Conservation (phyloP, 2,329 filamentous ascomycete genomes). For the Sporothrix curviconia region DNA sequence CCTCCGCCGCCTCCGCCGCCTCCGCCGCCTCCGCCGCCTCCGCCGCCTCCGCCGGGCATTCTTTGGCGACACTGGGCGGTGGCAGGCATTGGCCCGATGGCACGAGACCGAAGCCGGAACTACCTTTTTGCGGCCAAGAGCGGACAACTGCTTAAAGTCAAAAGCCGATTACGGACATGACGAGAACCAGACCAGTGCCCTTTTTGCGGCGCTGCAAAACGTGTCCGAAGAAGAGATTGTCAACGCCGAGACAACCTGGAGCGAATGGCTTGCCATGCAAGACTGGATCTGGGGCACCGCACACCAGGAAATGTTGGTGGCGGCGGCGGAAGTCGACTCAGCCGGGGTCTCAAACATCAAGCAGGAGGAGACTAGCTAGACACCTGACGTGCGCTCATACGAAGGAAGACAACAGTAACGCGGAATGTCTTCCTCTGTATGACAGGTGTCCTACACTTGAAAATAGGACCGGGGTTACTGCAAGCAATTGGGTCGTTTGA, state of each 20-base stretch:
- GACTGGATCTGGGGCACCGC: conserved; percentile 93
- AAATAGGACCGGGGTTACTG: no score
- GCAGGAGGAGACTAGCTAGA: conserved; percentile 12
- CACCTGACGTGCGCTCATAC: no score
- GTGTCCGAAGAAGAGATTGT: conserved; percentile 74
- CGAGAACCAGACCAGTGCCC: conserved; percentile 73
- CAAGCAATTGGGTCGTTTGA: no score
- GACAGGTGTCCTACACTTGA: no score
- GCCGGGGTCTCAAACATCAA: conserved; percentile 16
- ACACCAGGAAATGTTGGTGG: conserved; percentile 45
- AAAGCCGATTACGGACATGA: conserved; percentile 88
- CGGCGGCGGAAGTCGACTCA: neutral
- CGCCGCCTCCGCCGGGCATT: no score
- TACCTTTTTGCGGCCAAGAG: conserved; percentile 95
- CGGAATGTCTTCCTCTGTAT: neutral
- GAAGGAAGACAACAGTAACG: no score
- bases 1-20: neutral
- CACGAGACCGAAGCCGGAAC: conserved; percentile 87
- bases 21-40: no score
- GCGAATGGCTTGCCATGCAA: conserved; percentile 92
- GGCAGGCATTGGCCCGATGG: conserved; percentile 68
- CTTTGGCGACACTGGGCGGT: conserved; percentile 93
- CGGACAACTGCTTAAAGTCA: conserved; percentile 78
- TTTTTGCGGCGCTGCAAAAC: conserved; percentile 75
- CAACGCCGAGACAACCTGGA: conserved; percentile 78